Evolutionary conservation across 345 rosid genomes (phyloP), one percentile per base, ranked within the genome.

Genomic region (Iberis pinnata): DNA sequence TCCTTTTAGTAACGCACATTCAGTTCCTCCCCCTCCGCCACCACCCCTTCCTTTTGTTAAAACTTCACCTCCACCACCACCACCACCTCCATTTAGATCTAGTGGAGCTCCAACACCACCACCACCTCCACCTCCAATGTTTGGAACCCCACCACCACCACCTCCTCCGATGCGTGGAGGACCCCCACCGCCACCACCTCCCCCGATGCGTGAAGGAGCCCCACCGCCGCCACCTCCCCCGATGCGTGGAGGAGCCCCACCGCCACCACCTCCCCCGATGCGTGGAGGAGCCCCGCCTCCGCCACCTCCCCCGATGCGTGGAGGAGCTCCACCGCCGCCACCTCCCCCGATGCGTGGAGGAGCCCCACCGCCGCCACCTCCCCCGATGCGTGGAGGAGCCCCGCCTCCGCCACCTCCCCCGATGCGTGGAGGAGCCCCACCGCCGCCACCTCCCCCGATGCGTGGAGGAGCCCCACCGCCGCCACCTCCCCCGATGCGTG

Each of bases 351-450:
- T 70, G 6, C 56, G 60, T 2, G 66, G 70, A n/a, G n/a, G n/a
- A 5, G 64, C 72, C 15, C 74, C 63, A 1, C 74, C 72, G 4
- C 63, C 70, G 0, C 22, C 53, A 0, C 59, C 61, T 10, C 44
- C 71, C 9, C 26, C 57, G 25, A 4, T 37, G 43, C 1, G 52
- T 33, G 31, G 24, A 16, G 65, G 64, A 22, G 9, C 33, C 8
- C 70, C 75, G 22, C 80, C 76, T 4, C 69, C 74, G 2, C 67
- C 73, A 3, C 33, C 33, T 2, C 33, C 33, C 5, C 76, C 79
- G 0, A 24, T 45, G 27, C 42, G 58, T 46, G 52, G 72, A 1
- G 60, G 20, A 9, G 62, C 72, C 0, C 73, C 73, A 0, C 75
- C 70, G 3, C 61, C 64, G 2, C 76, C 76, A 0, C 74, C 67